phyloP scores from a whole-genome alignment of 1,139 yeast species.

The Pichia sp. region DNA sequence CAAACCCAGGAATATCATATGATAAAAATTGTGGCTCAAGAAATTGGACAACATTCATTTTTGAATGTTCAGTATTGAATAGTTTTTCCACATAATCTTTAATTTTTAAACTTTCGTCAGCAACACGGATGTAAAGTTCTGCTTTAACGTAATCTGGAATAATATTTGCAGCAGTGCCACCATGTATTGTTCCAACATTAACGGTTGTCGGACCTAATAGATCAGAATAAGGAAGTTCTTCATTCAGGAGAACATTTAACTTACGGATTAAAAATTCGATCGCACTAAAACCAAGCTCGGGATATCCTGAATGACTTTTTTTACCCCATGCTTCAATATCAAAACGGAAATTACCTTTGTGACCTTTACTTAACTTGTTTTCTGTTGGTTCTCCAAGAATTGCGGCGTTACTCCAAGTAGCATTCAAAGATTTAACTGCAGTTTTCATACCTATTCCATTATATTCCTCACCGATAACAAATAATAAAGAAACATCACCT shows the following conservation, averaged over 20 bases:
- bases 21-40: constrained; percentile 44
- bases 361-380: constrained; percentile 58
- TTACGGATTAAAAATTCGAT: constrained; percentile 47
- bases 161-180: constrained; percentile 60
- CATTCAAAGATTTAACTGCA: constrained; percentile 34
- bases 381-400: constrained; percentile 76
- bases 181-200: constrained; percentile 49
- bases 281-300: constrained; percentile 58
- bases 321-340: constrained; percentile 44
- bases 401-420: constrained; percentile 50
- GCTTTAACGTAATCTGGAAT: constrained; percentile 53
- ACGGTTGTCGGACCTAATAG: constrained; percentile 55
- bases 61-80: constrained; percentile 12
- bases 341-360: constrained; percentile 47
- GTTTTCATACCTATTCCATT: constrained; percentile 54
- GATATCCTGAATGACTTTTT: constrained; percentile 63
- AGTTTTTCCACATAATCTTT: constrained; percentile 33
- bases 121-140: constrained; percentile 44
- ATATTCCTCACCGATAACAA: constrained; percentile 64
- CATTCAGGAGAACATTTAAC: constrained; percentile 33
- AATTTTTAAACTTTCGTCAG: constrained; percentile 37
- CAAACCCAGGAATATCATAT: constrained; percentile 58
- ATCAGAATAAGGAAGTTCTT: constrained; percentile 41
- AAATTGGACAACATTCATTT: constrained; percentile 12
- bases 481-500: constrained; percentile 54